phyloP scores from a whole-genome alignment of 1,284 basidiomycete genomes.

The Pseudozyma thailandica region DNA sequence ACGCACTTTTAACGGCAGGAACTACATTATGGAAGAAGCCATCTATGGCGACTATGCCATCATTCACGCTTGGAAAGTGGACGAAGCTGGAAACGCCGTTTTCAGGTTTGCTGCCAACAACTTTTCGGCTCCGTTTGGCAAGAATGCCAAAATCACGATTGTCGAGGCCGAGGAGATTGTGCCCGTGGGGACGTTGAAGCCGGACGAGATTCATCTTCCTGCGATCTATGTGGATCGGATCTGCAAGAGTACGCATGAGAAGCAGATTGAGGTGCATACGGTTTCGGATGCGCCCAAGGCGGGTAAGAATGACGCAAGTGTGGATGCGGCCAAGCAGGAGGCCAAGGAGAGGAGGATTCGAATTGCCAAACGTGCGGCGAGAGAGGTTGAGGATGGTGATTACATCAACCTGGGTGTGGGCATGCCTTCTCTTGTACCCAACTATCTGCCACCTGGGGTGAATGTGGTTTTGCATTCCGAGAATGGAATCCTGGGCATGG shows the following conservation, averaged over 20 bases:
- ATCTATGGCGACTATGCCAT: conserved; percentile 89
- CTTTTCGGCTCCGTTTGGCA: conserved; percentile 62
- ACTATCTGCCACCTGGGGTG: conserved; percentile 61
- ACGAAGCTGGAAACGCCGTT: conserved; percentile 74
- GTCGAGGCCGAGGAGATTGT: conserved; percentile 66
- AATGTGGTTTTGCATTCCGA: conserved; percentile 61
- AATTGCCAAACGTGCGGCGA: conserved; percentile 60
- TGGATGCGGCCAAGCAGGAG: conserved; percentile 39
- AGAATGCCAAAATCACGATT: conserved; percentile 64
- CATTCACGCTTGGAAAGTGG: conserved; percentile 92
- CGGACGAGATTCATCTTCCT: conserved; percentile 62
- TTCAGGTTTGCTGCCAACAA: conserved; percentile 68
- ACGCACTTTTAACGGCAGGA: conserved; percentile 81
- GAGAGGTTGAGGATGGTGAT: conserved; percentile 62
- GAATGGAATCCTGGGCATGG: conserved; percentile 66
- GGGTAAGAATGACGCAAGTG: neutral
- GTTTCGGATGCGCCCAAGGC: conserved; percentile 47
- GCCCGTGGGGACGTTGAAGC: conserved; percentile 51
- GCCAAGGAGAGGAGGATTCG: conserved; percentile 38
- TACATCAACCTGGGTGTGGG: conserved; percentile 66
- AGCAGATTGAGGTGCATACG: conserved; percentile 60
- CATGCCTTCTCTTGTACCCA: conserved; percentile 64
- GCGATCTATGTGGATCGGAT: conserved; percentile 63
- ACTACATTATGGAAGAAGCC: conserved; percentile 87
- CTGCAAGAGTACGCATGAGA: conserved; percentile 50